Evolutionary conservation across 1,139 yeast genomes (phyloP), one percentile per base, ranked within the genome.

Genomic region (Sugiyamaella sp.): DNA sequence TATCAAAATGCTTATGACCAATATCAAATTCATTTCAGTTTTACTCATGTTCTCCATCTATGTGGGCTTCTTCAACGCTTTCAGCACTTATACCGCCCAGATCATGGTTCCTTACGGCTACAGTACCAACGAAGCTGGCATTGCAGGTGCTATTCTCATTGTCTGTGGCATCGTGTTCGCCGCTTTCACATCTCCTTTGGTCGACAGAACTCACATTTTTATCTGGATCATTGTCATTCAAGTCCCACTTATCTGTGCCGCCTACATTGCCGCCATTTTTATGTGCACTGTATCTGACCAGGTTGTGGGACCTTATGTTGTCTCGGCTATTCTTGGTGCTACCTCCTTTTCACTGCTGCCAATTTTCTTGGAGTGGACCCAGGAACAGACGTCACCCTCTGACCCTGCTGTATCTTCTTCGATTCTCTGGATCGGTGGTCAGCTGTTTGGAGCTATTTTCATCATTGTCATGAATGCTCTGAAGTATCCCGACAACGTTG

Each of bases 21-120:
- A 57, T 45, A 37, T 48, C 8, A 53, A 53, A 17, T 70, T 66
- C 48, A 33, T 65, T 42, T 59, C 62, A 22, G 57, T 66, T 14
- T 58, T 66, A 27, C 21, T 54, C 51, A 60, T 68, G 62, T 70
- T 70, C 49, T 59, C 72, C 19, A 57, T 68, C 49, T 69, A 66
- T 47, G 74, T 70, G 25, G 74, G 72, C n/a, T 64, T 68, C 49
- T 70, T 70, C 63, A 70, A 70, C 52, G 66, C 74, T 14, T 69
- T 66, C 54, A 60, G 71, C 17, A 66, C 72, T 21, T 66, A 66
- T 45, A 64, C 64, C 43, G 62, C 67, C 59, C 74, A 70, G 52
- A 66, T 70, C 52, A 63, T 71, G 70, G 61, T 53, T 35, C 73
- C 74, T 2, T 69, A 66, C 47, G 74, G 74, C 17, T 70, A 67